Conservation (phyloP, 371 early-diverging fungal genomes). For the Fennellomyces sp. region DNA sequence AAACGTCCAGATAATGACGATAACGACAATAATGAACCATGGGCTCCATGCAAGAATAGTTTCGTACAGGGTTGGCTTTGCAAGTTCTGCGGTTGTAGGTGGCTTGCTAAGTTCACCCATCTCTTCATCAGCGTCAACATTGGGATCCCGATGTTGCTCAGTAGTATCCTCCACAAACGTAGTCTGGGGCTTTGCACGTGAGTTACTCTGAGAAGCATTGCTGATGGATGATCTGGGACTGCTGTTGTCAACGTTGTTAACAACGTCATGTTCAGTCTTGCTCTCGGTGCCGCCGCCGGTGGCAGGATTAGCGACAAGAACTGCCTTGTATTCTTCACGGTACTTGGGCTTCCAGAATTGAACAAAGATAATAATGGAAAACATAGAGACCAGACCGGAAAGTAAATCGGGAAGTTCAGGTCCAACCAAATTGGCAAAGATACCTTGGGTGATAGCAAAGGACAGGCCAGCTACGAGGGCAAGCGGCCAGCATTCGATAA, state of each 20-base stretch:
- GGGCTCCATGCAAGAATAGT: slow-evolving; percentile 49
- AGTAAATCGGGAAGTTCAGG: slow-evolving; percentile 54
- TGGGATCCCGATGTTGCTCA: neutral
- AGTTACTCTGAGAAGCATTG: neutral
- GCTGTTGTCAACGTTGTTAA: neutral
- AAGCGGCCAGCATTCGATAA: slow-evolving; percentile 52
- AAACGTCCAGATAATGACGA: slow-evolving; percentile 56
- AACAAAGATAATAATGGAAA: slow-evolving; percentile 38
- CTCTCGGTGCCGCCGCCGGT: neutral
- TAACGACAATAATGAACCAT: slow-evolving; percentile 44
- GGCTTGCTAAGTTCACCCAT: neutral
- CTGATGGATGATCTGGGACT: neutral
- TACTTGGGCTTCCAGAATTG: slow-evolving; percentile 54
- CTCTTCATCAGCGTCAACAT: slow-evolving; percentile 11
- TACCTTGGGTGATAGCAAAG: slow-evolving; percentile 44
- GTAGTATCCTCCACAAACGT: neutral
- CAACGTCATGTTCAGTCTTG: neutral
- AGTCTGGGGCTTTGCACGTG: neutral
- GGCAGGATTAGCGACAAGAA: neutral
- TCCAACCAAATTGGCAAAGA: slow-evolving; percentile 50
- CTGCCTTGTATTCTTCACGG: slow-evolving; percentile 39
- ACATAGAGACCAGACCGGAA: slow-evolving; percentile 45
- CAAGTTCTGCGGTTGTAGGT: slow-evolving; percentile 3
- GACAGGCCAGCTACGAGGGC: slow-evolving; percentile 46
- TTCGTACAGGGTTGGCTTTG: slow-evolving; percentile 36